Evolutionary conservation across 2,329 filamentous ascomycete species (phyloP), one percentile per base, ranked within the genome.

Genomic region (Aspergillus sp.): DNA sequence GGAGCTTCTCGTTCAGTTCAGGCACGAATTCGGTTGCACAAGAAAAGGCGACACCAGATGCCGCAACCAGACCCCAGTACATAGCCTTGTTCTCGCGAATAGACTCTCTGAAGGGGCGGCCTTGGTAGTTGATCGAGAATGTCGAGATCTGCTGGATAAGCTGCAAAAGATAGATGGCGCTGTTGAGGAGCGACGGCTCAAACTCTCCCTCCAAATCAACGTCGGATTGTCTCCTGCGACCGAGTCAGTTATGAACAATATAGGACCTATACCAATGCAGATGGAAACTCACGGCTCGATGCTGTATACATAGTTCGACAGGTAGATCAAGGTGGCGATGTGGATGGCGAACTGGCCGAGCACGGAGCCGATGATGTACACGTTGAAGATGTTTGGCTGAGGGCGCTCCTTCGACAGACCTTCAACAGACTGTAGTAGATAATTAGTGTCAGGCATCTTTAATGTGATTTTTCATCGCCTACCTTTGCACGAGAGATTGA

Each of bases 61-160:
- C 94, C 65, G 90, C 90, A 42, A 99, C 81, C 58, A 99, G 92
- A 61, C 95, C 95, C 83, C 90, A 99, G 82, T 95, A 99, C 95
- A 99, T 99, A 75, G 91, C 92, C 77, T 88, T 90, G 83, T 99
- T 99, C 80, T 97, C 95, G 5, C 90, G 89, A 66, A 99, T 92
- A 21, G 90, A 90, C 80, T 99, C 95, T 62, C 95, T 91, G 89
- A 99, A 99, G 11, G 95, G 95, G 8, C 95, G 90, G 61, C 95
- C 95, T 78, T 99, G 95, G 82, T 99, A 99, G 83, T 99, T 99
- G 83, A 99, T 96, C 62, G 95, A 93, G 71, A 99, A 99, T 3
- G 95, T 99, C 23, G 93, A 97, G 73, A 99, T 96, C 78, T 99
- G 95, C 78, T 99, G 95, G 77, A 99, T 98, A 54, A 99, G 88